These are phyloP conservation scores for Cystobasidium tubakii DNA, from an alignment of 768 basidiomycete genomes.

Conservation along the genomic window DNA sequence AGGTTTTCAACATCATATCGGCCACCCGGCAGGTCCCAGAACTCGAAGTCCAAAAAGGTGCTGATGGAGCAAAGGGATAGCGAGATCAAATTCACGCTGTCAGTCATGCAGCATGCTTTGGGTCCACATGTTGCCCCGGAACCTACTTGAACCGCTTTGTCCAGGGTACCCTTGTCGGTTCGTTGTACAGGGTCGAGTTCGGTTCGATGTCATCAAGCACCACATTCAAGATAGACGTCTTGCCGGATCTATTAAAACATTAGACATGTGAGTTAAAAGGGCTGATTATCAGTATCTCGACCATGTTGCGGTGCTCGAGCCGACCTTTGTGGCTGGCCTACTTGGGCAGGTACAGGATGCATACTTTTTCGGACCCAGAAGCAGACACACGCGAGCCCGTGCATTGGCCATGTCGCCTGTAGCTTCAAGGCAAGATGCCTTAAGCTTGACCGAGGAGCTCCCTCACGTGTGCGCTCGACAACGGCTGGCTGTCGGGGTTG, in stretches of 20 bases:
- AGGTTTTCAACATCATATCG: constrained; percentile 68
- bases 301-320: neutral
- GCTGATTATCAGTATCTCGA: too few species aligned
- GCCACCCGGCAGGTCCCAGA: constrained; percentile 92
- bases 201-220: constrained; percentile 78
- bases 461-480: too few species aligned
- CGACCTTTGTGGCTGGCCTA: neutral
- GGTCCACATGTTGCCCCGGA: neutral
- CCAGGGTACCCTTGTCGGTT: constrained; percentile 30
- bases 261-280: neutral
- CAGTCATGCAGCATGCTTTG: too few species aligned
- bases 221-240: constrained; percentile 82
- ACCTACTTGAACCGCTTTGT: constrained; percentile 76
- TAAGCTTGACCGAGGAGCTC: too few species aligned
- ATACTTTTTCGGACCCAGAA: constrained; percentile 5
- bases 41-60: constrained; percentile 82
- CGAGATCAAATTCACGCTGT: neutral
- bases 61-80: constrained; percentile 52
- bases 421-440: neutral
- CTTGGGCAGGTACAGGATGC: neutral
- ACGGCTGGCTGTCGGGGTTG: neutral
- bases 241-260: constrained; percentile 65
- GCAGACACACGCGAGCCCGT: constrained; percentile 1
- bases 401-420: neutral
- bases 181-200: constrained; percentile 54